Base-by-base conservation (phyloP, 176 grass and related monocot genomes). In the Paspalum vaginatum region DNA sequence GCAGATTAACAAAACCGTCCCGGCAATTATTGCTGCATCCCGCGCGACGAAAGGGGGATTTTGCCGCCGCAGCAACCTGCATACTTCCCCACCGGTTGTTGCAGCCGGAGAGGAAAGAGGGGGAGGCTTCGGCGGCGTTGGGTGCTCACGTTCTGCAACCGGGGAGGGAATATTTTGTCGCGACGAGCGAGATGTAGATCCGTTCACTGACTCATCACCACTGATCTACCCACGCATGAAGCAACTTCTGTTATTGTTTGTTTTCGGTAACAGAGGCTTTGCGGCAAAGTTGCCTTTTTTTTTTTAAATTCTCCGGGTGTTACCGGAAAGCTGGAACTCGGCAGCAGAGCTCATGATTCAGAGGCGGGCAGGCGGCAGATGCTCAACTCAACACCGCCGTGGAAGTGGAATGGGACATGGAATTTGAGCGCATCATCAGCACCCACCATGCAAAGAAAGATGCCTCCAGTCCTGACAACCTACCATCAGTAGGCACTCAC, bases 101-200 rank as follows among this genome's bases (percentile, higher is more conserved):
- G 48, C 27, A 15, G 9, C 57, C 24, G 56, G 40, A 27, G 24
- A 61, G 7, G n/a, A 32, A 32, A 32, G n/a, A n/a, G n/a, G 26
- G 56, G 3, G 17, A 43, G 11, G 11, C 5, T 58, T 22, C 22
- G 57, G 22, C 22, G 57, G 22, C 38, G 49, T 64, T 72, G 78
- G 74, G 50, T 16, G 42, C 50, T 55, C 80, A 83, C 58, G 74
- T 88, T 83, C 80, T n/a, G 42, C 4, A n/a, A 58, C 37, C 27
- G n/a, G 26, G 41, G 11, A 61, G 27, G 8, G 79, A 55, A 44
- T 75, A 83, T 83, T 83, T 83, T 83, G 81, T 75, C 81, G 21
- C 39, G 54, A 22, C 32, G 32, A 8, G 18, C 58, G 6, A 80
- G 67, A 83, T 78, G 73, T 40, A 47, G 80, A 87, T 78, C 74